Conservation (phyloP, 805 yeast genomes). For the Saccharomycopsis capsularis region DNA sequence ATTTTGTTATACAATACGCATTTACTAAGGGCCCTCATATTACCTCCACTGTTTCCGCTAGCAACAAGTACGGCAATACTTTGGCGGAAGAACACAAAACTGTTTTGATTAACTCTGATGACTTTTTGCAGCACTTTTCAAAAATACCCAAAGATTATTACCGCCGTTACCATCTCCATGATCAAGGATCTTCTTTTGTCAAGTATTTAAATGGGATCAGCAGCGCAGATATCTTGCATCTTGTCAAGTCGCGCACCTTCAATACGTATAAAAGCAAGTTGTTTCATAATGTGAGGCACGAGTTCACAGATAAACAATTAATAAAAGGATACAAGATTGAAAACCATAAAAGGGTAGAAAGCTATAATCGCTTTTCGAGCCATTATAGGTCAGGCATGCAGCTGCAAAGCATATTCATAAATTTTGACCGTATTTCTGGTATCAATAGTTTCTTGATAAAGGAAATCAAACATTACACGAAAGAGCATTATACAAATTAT, state of each 20-base stretch:
- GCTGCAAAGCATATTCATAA: background rate
- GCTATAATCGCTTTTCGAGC: too few relatives aligned
- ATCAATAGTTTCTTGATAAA: background rate
- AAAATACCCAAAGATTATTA: background rate
- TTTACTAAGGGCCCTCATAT: too few relatives aligned
- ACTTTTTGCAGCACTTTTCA: background rate
- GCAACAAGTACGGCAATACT: background rate
- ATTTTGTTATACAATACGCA: background rate
- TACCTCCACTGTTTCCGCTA: background rate
- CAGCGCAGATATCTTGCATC: background rate
- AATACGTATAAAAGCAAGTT: background rate
- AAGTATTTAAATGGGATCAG: background rate
- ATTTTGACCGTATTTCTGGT: background rate
- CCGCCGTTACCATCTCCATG: background rate
- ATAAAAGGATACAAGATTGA: conserved; percentile 15
- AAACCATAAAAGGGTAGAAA: background rate
- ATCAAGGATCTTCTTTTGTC: background rate
- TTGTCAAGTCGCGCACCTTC: background rate
- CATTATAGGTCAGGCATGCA: conserved; percentile 11
- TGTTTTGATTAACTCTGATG: background rate
- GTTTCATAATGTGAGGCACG: conserved; percentile 9
- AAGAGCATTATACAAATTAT: background rate
- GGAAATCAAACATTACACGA: background rate
- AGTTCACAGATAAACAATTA: conserved; percentile 3
- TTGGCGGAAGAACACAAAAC: background rate